Base-by-base conservation (phyloP, 2,329 filamentous ascomycete species). In the Myriosclerotinia curreyana region DNA sequence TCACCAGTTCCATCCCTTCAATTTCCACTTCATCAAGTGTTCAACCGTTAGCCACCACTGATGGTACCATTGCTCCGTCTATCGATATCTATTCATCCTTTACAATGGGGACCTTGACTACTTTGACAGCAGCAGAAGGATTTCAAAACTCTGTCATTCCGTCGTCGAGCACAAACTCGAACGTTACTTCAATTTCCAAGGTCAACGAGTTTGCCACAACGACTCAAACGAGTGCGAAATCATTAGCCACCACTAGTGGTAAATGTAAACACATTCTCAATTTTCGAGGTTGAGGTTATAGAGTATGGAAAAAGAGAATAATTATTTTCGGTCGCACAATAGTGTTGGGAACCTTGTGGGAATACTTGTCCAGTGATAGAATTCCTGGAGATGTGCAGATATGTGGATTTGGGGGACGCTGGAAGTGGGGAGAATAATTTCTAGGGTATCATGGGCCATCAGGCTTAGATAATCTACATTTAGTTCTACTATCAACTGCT, bases 21-120 rank as follows among this genome's bases (percentile, higher is more conserved):
- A 25, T 17, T 15, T 11, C 25, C 9, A 56, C 20, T 34, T 22
- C 25, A 34, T 20, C 28, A 3, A 17, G 14, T 5, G 40, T 15
- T 20, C 40, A 15, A 34, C 12, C 40, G 6, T 22, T 15, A 6
- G n/a, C 40, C 5, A 6, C 20, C 12, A 0, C 40, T 46, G 12
- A 1, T 56, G 15, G 2, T 22, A 46, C 9, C n/a, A 34, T 31
- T 46, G 2, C 25, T 22, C 14, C 20, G 0, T n/a, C 25, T 31
- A 34, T 54, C n/a, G 7, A 54, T 38, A 53, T 53, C 7, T 53
- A 53, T 8, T 38, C 51, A 8, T 36, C 51, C n/a, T 36, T 53
- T 0, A 17, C 3, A 38, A 22, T 54, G n/a, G 52, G 15, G 17
- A 2, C 34, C 12, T 25, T 17, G 12, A 40, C 20, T 40, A 25